These are phyloP conservation scores for Dunaliella primolecta DNA, from an alignment of 139 green algal genomes.

Conservation along the genomic window DNA sequence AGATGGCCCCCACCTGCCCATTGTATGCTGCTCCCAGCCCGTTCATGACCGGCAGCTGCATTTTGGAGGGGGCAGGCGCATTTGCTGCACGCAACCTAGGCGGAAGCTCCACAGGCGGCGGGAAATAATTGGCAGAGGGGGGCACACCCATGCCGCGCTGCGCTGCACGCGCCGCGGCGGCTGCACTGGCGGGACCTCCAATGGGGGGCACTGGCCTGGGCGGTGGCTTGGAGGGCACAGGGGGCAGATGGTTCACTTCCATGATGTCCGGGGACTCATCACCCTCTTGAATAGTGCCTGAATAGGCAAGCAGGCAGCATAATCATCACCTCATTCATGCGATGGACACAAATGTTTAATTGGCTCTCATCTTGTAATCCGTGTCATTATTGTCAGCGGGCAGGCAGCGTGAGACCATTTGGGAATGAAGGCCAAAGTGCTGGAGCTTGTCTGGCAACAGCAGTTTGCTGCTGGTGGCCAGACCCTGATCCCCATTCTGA, in stretches of 20 bases:
- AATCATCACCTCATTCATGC: too few species aligned
- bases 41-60: not conserved
- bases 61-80: conserved; percentile 1
- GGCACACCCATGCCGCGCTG: conserved; percentile 2
- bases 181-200: not conserved
- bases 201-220: not conserved
- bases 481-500: too few species aligned
- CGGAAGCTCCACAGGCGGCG: not conserved
- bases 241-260: conserved; percentile 1
- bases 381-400: too few species aligned
- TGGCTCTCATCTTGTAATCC: too few species aligned
- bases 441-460: too few species aligned
- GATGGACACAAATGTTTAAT: too few species aligned
- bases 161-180: conserved; percentile 19
- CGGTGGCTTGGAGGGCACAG: not conserved
- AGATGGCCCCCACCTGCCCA: not conserved
- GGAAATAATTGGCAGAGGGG: not conserved
- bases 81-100: not conserved
- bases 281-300: not conserved
- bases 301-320: too few species aligned
- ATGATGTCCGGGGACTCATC: conserved; percentile 2
- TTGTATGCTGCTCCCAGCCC: not conserved
- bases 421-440: too few species aligned
- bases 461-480: too few species aligned
- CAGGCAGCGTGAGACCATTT: too few species aligned